Conservation (phyloP, 2,329 filamentous ascomycete species). For the Aspergillus uvarum region DNA sequence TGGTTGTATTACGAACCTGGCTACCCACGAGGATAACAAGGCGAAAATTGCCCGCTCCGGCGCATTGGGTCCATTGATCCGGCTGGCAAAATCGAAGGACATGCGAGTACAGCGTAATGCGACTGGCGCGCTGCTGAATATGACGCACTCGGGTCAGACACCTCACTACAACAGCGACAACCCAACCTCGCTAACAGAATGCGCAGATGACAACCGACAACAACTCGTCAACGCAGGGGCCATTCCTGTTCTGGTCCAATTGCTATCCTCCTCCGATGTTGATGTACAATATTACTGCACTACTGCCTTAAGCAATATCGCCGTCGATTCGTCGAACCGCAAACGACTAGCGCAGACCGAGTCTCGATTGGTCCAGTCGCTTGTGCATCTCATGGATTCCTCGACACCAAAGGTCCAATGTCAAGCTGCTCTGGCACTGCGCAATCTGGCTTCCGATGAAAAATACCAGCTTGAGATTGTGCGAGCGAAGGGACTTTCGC, state of each 20-base stretch:
- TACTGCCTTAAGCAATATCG: slow-evolving; percentile 96
- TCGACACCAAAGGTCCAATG: slow-evolving; percentile 97
- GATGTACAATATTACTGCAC: slow-evolving; percentile 99
- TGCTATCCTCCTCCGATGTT: slow-evolving; percentile 88
- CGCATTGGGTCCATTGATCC: slow-evolving; percentile 84
- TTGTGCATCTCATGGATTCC: slow-evolving; percentile 96
- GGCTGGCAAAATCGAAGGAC: slow-evolving; percentile 92
- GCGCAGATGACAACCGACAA: slow-evolving; percentile 88
- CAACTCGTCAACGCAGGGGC: slow-evolving; percentile 95
- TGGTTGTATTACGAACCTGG: slow-evolving; percentile 96
- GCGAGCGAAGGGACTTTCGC: slow-evolving; percentile 77
- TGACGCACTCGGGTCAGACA: slow-evolving; percentile 90
- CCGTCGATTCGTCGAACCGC: slow-evolving; percentile 86
- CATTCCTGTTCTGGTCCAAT: slow-evolving; percentile 94
- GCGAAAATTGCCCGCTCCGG: slow-evolving; percentile 96
- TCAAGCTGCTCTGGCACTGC: slow-evolving; percentile 88
- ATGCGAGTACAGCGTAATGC: slow-evolving; percentile 98
- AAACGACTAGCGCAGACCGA: slow-evolving; percentile 90
- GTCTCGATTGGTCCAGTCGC: slow-evolving; percentile 83
- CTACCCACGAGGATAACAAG: slow-evolving; percentile 98
- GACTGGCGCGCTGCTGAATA: slow-evolving; percentile 92
- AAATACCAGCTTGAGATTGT: slow-evolving; percentile 99
- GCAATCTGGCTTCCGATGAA: slow-evolving; percentile 95
- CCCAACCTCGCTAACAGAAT: slow-evolving; percentile 21
- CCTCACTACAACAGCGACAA: not conserved